A percentile compares a stretch with the other conserved stretches of the same genome.
Conservation (phyloP, 1,139 yeast genomes). For the Suhomyces yuchorum region DNA sequence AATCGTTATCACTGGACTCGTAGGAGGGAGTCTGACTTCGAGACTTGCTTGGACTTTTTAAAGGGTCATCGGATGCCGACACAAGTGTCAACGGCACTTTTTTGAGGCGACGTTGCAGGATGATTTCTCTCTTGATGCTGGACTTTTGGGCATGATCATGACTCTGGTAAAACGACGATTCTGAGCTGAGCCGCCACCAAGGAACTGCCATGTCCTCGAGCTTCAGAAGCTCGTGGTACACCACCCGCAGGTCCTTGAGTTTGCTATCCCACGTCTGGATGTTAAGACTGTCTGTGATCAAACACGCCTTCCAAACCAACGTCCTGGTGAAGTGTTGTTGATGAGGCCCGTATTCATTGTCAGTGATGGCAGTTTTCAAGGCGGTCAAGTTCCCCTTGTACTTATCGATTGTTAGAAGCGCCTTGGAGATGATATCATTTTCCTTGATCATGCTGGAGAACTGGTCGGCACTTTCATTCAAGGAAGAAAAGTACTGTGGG, state of each 20-base stretch:
- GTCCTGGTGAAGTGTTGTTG: slow-evolving; percentile 31
- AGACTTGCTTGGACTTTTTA: slow-evolving; percentile 9
- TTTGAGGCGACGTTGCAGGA: slow-evolving; percentile 7
- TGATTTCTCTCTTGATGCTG: slow-evolving; percentile 5
- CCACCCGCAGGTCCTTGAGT: slow-evolving; percentile 35
- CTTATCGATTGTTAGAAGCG: slow-evolving; percentile 41
- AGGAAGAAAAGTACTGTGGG: not conserved
- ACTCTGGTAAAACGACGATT: slow-evolving; percentile 31
- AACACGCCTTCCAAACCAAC: slow-evolving; percentile 43
- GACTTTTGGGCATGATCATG: slow-evolving; percentile 15
- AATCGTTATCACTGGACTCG: slow-evolving; percentile 14
- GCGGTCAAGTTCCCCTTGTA: slow-evolving; percentile 36
- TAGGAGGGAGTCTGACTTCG: slow-evolving; percentile 10
- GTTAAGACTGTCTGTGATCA: slow-evolving; percentile 42
- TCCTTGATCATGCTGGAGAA: slow-evolving; percentile 28
- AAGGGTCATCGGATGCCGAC: slow-evolving; percentile 13
- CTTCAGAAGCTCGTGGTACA: slow-evolving; percentile 39
- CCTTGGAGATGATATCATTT: slow-evolving; percentile 42
- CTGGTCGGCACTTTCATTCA: not conserved
- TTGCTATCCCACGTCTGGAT: slow-evolving; percentile 38
- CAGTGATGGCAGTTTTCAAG: slow-evolving; percentile 36
- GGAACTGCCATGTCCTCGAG: slow-evolving; percentile 41
- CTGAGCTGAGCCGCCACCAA: slow-evolving; percentile 39
- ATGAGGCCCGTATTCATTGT: slow-evolving; percentile 34
- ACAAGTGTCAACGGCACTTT: slow-evolving; percentile 11